Evolutionary conservation across 2,329 filamentous ascomycete genomes (phyloP).

Genomic region (Penicillium sumatraense): DNA sequence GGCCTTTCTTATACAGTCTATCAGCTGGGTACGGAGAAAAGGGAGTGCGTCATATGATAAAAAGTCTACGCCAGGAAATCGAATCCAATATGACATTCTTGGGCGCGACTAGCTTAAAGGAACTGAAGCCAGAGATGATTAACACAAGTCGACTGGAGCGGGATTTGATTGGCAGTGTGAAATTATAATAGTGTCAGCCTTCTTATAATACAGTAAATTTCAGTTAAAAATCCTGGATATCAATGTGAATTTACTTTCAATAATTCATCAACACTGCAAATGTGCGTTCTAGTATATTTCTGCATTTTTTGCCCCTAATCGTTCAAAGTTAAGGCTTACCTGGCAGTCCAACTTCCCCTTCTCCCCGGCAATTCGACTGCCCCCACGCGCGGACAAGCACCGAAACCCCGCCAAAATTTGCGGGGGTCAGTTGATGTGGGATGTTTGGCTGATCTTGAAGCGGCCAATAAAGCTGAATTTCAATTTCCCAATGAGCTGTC

Average conservation of each 20-base stretch:
- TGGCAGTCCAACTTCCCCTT: too few relatives aligned
- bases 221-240: too few relatives aligned
- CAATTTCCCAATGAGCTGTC: not conserved
- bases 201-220: not conserved
- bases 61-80: slow-evolving; percentile 39
- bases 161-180: slow-evolving; percentile 35
- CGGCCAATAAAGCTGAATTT: not conserved
- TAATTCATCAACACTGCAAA: too few relatives aligned
- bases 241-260: not conserved
- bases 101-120: slow-evolving; percentile 32
- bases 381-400: slow-evolving; percentile 3
- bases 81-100: slow-evolving; percentile 41
- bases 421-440: not conserved
- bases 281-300: too few relatives aligned
- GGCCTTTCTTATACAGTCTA: slow-evolving; percentile 64
- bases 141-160: slow-evolving; percentile 38
- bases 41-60: slow-evolving; percentile 55
- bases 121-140: slow-evolving; percentile 35
- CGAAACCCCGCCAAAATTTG: slow-evolving; percentile 2
- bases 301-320: not conserved
- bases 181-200: slow-evolving; percentile 23
- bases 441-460: not conserved
- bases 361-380: not conserved
- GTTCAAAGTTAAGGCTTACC: too few relatives aligned
- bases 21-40: slow-evolving; percentile 60